Conservation (phyloP, 2,329 filamentous ascomycete genomes). For the Colletotrichum costaricense region DNA sequence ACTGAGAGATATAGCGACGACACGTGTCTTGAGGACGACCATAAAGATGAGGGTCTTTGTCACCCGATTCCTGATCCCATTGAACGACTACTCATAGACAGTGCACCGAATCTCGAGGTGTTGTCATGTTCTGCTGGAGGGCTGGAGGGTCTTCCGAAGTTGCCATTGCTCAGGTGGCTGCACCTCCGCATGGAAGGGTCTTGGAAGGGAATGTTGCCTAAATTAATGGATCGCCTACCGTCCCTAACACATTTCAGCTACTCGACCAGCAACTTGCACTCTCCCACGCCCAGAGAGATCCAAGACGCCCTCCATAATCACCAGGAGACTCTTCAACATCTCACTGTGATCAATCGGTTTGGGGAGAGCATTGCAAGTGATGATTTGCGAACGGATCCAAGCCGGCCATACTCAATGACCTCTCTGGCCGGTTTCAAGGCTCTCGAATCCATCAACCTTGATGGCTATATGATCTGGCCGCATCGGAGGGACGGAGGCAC, state of each 20-base stretch:
- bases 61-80: not conserved
- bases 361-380: not conserved
- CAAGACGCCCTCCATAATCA: not conserved
- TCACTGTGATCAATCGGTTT: not conserved
- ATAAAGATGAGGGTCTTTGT: not conserved
- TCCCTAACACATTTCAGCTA: not conserved
- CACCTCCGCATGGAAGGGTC: not conserved
- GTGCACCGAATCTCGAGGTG: not conserved
- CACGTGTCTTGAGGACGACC: not conserved
- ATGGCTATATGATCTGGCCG: not conserved
- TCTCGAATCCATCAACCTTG: not conserved
- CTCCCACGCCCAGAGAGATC: not conserved
- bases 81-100: not conserved
- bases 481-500: not conserved
- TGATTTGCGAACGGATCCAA: not conserved
- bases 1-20: not conserved
- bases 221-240: not conserved
- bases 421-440: not conserved
- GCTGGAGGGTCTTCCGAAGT: not conserved
- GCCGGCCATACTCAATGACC: not conserved
- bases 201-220: not conserved
- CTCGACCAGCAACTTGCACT: not conserved
- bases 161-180: not conserved
- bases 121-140: not conserved
- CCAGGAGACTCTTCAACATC: not conserved